Conservation (phyloP, 495 filamentous ascomycete genomes). For the Acidiella bohemica region DNA sequence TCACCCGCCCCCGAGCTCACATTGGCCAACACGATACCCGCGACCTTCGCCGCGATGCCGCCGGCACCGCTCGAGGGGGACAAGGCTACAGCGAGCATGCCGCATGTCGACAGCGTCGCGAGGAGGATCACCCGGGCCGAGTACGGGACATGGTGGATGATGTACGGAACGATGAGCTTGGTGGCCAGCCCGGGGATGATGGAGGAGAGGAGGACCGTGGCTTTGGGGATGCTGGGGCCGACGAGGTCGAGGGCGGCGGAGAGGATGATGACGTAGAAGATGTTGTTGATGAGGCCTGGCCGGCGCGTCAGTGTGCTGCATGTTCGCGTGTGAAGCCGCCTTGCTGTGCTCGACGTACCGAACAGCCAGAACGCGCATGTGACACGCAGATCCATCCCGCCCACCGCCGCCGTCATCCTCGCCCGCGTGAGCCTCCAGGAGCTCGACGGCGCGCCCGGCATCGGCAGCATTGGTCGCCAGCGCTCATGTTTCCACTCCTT, state of each 20-base stretch:
- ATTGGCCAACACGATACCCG: slow-evolving; percentile 74
- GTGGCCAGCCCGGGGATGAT: slow-evolving; percentile 78
- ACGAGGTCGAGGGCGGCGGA: slow-evolving; percentile 94
- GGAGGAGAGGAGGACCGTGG: slow-evolving; percentile 81
- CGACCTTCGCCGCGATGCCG: slow-evolving; percentile 57
- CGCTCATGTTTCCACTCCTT: no score
- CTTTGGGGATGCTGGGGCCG: slow-evolving; percentile 70
- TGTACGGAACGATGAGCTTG: slow-evolving; percentile 82
- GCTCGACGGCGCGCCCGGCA: slow-evolving; percentile 49
- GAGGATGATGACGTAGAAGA: slow-evolving; percentile 94
- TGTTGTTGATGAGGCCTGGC: slow-evolving; percentile 87
- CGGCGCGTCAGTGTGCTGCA: not conserved
- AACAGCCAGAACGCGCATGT: slow-evolving; percentile 84
- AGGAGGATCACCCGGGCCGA: slow-evolving; percentile 58
- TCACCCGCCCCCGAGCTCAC: slow-evolving; percentile 75
- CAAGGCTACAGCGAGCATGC: slow-evolving; percentile 80
- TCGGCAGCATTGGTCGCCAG: slow-evolving; percentile 50
- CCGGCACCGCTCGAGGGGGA: slow-evolving; percentile 50
- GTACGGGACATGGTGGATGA: slow-evolving; percentile 80
- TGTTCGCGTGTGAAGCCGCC: no score
- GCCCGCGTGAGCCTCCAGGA: slow-evolving; percentile 58
- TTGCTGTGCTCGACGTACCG: no score
- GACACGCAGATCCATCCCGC: slow-evolving; percentile 56
- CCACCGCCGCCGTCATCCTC: slow-evolving; percentile 48
- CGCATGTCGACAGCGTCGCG: slow-evolving; percentile 52